A percentile compares a stretch with the other conserved stretches of the same genome.
These are phyloP conservation scores for Cicer chorassanicum DNA, from an alignment of 306 rosid species.

Conservation along the genomic window DNA sequence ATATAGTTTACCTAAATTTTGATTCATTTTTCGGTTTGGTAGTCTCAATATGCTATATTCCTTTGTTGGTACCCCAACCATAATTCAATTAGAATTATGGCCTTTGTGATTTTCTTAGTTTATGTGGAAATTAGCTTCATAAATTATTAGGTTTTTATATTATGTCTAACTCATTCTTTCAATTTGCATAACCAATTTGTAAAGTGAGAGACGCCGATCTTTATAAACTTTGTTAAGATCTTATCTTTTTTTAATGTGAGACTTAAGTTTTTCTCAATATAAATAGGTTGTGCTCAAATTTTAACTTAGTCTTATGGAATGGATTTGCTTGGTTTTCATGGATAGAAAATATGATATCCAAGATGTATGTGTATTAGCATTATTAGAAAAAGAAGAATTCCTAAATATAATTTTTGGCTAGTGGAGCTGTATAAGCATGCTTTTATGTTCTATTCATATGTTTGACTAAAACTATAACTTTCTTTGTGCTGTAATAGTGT, in stretches of 20 bases:
- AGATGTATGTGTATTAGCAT: slow-evolving; percentile 6
- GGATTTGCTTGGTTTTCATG: slow-evolving; percentile 10
- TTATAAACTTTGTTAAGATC: no score
- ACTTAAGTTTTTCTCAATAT: no score
- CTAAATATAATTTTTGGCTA: no score
- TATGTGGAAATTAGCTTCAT: slow-evolving; percentile 28
- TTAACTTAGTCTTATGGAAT: slow-evolving; percentile 18
- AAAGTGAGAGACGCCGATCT: no score
- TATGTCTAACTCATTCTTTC: no score
- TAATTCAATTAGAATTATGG: background rate
- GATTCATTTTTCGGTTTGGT: slow-evolving; percentile 24
- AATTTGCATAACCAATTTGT: no score
- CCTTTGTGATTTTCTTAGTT: slow-evolving; percentile 16
- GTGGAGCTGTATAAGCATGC: background rate
- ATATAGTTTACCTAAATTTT: slow-evolving; percentile 38
- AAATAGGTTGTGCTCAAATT: no score
- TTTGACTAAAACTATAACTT: slow-evolving; percentile 8
- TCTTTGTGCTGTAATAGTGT: slow-evolving; percentile 14
- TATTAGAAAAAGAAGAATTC: background rate
- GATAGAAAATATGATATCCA: background rate
- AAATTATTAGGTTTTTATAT: background rate
- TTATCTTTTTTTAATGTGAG: no score
- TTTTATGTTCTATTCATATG: background rate
- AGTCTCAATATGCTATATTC: background rate
- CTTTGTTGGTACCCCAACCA: slow-evolving; percentile 9